Conservation (phyloP, 441 rosid species). For the Eruca vesicaria region DNA sequence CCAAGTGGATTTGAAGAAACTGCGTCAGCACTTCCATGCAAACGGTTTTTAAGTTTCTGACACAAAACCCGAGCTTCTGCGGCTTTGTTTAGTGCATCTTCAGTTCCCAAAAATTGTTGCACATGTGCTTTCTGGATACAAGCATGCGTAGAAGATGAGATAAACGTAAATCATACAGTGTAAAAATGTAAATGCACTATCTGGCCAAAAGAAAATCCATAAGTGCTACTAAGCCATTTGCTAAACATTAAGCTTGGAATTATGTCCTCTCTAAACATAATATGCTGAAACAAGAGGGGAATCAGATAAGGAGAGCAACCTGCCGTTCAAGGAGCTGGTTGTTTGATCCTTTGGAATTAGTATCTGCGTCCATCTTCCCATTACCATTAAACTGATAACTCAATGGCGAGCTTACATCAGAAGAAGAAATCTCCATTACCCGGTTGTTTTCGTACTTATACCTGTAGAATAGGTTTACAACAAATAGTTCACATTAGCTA, state of each 20-base stretch:
- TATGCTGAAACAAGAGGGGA: slow-evolving; percentile 1
- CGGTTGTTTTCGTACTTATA: slow-evolving; percentile 85
- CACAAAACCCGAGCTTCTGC: slow-evolving; percentile 75
- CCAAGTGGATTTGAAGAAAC: slow-evolving; percentile 50
- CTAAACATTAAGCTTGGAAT: not conserved
- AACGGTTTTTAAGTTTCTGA: slow-evolving; percentile 60
- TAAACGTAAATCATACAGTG: not conserved
- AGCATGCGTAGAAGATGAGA: slow-evolving; percentile 11
- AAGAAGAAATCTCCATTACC: slow-evolving; percentile 72
- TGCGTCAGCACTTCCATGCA: slow-evolving; percentile 41
- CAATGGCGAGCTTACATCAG: slow-evolving; percentile 65
- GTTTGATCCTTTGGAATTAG: slow-evolving; percentile 70
- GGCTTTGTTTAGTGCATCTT: slow-evolving; percentile 82
- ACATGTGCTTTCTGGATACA: slow-evolving; percentile 80
- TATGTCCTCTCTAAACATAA: not conserved
- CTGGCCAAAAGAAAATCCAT: not conserved
- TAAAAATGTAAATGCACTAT: not conserved
- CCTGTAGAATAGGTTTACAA: slow-evolving; percentile 38
- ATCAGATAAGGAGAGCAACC: slow-evolving; percentile 39
- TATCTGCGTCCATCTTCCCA: slow-evolving; percentile 59
- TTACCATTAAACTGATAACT: slow-evolving; percentile 73
- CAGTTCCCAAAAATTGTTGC: slow-evolving; percentile 90
- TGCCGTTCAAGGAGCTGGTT: slow-evolving; percentile 89
- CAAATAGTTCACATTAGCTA: slow-evolving; percentile 3
- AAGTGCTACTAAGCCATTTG: not conserved